Conservation (phyloP, 345 rosid species). For the Erucastrum elatum region DNA sequence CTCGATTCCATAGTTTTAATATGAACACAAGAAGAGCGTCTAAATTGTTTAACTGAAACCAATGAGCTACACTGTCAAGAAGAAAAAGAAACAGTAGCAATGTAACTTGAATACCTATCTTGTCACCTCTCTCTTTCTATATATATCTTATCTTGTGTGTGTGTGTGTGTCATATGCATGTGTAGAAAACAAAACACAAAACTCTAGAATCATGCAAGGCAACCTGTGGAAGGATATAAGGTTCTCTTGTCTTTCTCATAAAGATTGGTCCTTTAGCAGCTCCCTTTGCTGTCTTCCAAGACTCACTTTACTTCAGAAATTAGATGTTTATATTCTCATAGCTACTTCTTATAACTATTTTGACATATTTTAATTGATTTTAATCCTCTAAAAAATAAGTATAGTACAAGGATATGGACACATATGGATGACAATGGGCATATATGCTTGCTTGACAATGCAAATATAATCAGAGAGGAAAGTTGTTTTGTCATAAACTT, state of each 20-base stretch:
- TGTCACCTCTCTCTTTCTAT: not conserved
- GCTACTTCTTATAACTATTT: not conserved
- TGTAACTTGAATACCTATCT: slow-evolving; percentile 2
- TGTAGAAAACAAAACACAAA: slow-evolving; percentile 14
- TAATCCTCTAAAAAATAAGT: not conserved
- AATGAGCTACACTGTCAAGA: slow-evolving; percentile 13
- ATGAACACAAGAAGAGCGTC: not conserved
- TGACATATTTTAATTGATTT: not conserved
- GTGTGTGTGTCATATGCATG: slow-evolving; percentile 11
- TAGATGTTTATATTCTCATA: slow-evolving; percentile 22
- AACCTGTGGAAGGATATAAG: slow-evolving; percentile 38
- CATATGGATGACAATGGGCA: slow-evolving; percentile 39
- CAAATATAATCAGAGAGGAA: slow-evolving; percentile 38
- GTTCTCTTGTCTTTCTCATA: slow-evolving; percentile 35
- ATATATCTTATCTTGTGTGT: slow-evolving; percentile 2
- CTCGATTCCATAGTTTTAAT: slow-evolving; percentile 41
- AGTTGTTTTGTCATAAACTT: slow-evolving; percentile 39
- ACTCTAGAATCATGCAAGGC: slow-evolving; percentile 30
- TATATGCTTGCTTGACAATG: slow-evolving; percentile 78
- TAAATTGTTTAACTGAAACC: slow-evolving; percentile 7
- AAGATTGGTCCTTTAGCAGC: slow-evolving; percentile 54
- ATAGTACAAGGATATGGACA: slow-evolving; percentile 22
- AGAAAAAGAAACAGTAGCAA: slow-evolving; percentile 16
- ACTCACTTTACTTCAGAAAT: slow-evolving; percentile 43
- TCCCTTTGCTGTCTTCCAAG: slow-evolving; percentile 40